phyloP scores from a whole-genome alignment of 2,329 filamentous ascomycete species.

The Diaporthe amygdali region DNA sequence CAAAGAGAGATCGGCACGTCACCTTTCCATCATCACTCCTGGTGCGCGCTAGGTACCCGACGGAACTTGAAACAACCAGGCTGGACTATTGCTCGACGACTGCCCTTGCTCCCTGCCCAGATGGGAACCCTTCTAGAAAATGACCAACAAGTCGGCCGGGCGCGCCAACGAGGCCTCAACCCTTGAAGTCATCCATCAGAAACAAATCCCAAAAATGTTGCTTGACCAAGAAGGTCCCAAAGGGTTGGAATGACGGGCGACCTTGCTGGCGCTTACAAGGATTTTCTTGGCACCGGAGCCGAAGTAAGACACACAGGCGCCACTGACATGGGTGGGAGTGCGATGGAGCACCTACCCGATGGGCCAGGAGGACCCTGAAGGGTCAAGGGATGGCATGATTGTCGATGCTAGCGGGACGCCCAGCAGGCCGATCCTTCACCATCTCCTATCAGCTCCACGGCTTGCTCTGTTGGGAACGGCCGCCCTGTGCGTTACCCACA shows the following conservation, averaged over 20 bases:
- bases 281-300: conserved; percentile 15
- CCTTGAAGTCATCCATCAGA: neutral
- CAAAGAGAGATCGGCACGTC: conserved; percentile 7
- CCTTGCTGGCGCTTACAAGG: neutral
- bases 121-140: neutral
- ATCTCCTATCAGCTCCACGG: conserved; percentile 9
- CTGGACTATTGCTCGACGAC: neutral
- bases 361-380: neutral
- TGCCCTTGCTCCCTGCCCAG: neutral
- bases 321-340: neutral
- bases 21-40: conserved; percentile 8
- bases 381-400: conserved; percentile 7
- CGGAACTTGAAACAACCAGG: conserved; percentile 1
- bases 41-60: neutral
- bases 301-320: conserved; percentile 5
- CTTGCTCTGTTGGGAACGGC: neutral
- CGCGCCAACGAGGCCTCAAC: neutral
- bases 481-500: conserved; percentile 2
- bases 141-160: neutral
- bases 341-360: neutral
- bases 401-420: conserved; percentile 7
- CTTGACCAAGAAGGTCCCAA: neutral
- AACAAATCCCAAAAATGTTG: neutral
- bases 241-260: neutral
- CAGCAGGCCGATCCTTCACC: neutral